Conservation (phyloP, 1,139 yeast species). For the Debaryomyces coudertii region DNA sequence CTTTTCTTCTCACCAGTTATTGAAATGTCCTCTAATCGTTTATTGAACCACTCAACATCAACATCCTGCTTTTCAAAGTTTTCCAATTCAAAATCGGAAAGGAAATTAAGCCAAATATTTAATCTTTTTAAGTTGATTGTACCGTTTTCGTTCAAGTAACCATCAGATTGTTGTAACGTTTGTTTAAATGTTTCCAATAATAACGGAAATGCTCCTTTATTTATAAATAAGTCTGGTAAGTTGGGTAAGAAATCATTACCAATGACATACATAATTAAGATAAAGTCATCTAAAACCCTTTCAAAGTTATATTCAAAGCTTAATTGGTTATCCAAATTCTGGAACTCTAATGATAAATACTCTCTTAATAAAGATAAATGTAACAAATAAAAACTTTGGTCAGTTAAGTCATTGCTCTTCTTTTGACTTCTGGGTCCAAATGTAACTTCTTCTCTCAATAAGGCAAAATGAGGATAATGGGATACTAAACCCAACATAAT, state of each 20-base stretch:
- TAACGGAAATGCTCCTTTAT: slow-evolving; percentile 94
- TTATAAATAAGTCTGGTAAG: slow-evolving; percentile 88
- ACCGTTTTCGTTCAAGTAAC: slow-evolving; percentile 85
- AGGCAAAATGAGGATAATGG: slow-evolving; percentile 94
- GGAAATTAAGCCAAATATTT: slow-evolving; percentile 69
- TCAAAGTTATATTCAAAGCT: slow-evolving; percentile 83
- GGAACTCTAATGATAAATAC: slow-evolving; percentile 84
- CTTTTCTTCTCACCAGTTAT: slow-evolving; percentile 71
- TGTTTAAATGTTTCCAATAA: slow-evolving; percentile 85
- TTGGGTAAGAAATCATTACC: slow-evolving; percentile 99
- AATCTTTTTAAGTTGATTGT: slow-evolving; percentile 74
- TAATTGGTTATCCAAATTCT: slow-evolving; percentile 63
- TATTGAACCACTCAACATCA: slow-evolving; percentile 90
- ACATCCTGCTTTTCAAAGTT: slow-evolving; percentile 79
- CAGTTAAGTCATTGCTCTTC: slow-evolving; percentile 62
- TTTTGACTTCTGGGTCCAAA: slow-evolving; percentile 65
- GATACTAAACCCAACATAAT: slow-evolving; percentile 96
- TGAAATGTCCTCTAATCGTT: slow-evolving; percentile 79
- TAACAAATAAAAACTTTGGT: slow-evolving; percentile 79
- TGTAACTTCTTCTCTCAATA: slow-evolving; percentile 92
- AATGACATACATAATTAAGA: slow-evolving; percentile 87
- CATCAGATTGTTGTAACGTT: slow-evolving; percentile 73
- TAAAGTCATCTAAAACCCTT: slow-evolving; percentile 87
- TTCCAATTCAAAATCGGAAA: slow-evolving; percentile 76
- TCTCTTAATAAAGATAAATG: slow-evolving; percentile 90